phyloP scores from a whole-genome alignment of 768 basidiomycete species.

The Collybia mongolica region DNA sequence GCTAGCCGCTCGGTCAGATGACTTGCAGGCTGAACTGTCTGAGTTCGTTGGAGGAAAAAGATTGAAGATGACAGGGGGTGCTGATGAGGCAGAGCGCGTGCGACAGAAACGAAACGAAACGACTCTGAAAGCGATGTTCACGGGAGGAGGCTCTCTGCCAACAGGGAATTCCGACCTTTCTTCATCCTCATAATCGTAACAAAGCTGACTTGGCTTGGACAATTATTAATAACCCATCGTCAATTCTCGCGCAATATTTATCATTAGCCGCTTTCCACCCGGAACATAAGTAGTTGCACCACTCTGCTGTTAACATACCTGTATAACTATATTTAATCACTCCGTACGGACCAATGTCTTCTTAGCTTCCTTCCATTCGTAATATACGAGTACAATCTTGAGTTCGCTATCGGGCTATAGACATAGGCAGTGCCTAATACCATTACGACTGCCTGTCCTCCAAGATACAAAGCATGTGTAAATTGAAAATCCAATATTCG shows the following conservation, averaged over 20 bases:
- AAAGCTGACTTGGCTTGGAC: not conserved
- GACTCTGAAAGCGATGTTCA: constrained; percentile 90
- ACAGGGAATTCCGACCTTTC: constrained; percentile 11
- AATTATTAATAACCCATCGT: not conserved
- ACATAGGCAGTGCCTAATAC: too few species aligned
- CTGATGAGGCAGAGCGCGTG: constrained; percentile 87
- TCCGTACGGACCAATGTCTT: too few species aligned
- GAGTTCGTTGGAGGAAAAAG: constrained; percentile 89
- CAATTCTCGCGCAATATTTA: constrained; percentile 18
- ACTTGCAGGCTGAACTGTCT: constrained; percentile 78
- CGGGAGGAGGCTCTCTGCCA: constrained; percentile 6
- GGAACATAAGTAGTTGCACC: not conserved
- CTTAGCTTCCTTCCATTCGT: too few species aligned
- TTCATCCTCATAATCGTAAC: constrained; percentile 5
- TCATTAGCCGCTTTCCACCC: constrained; percentile 1
- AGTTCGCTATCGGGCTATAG: too few species aligned
- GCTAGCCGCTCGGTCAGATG: constrained; percentile 69
- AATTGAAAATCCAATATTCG: too few species aligned
- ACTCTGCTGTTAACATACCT: too few species aligned
- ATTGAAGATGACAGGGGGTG: constrained; percentile 93
- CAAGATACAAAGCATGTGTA: too few species aligned
- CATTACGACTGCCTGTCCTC: too few species aligned
- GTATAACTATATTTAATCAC: too few species aligned
- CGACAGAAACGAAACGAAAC: constrained; percentile 82
- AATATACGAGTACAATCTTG: too few species aligned